These are phyloP conservation scores for Zygnema circumcarinatum DNA, from an alignment of 139 green algal genomes.

Conservation along the genomic window DNA sequence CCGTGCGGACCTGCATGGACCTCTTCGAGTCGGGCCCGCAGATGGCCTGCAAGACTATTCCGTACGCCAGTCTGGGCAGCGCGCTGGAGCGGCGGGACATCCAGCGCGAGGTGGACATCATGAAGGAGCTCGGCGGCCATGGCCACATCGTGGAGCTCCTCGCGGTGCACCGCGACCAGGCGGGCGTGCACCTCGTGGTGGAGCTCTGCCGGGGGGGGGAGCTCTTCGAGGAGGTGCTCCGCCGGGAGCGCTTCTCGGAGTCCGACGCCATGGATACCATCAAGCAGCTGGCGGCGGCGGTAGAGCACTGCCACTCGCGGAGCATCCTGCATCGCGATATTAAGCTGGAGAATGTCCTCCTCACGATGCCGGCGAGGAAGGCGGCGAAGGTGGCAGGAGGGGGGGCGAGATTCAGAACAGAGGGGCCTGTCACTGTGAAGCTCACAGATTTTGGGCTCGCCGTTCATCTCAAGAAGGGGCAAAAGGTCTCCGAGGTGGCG, in stretches of 20 bases:
- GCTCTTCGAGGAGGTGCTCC: constrained; percentile 92
- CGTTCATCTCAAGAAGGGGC: constrained; percentile 49
- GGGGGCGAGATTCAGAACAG: background rate
- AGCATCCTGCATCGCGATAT: constrained; percentile 84
- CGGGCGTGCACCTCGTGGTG: constrained; percentile 39
- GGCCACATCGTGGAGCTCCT: constrained; percentile 45
- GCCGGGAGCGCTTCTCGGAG: constrained; percentile 1
- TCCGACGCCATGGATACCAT: constrained; percentile 27
- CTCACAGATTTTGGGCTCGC: constrained; percentile 80
- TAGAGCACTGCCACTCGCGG: constrained; percentile 74
- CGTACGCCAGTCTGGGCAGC: constrained; percentile 15
- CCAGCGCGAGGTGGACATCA: constrained; percentile 43
- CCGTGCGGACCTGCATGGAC: constrained; percentile 2
- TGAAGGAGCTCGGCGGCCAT: constrained; percentile 40
- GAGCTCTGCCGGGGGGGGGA: constrained; percentile 88
- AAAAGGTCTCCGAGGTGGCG: constrained; percentile 74
- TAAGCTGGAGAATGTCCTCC: constrained; percentile 87
- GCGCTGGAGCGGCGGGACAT: constrained; percentile 18
- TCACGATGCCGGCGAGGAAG: constrained; percentile 71
- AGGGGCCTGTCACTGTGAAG: constrained; percentile 66
- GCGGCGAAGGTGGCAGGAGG: background rate
- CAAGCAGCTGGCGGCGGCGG: constrained; percentile 17
- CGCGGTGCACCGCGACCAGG: constrained; percentile 48
- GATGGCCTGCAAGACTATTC: constrained; percentile 71
- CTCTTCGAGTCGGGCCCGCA: constrained; percentile 52